Evolutionary conservation across 1,139 yeast species (phyloP).

Genomic region (Wickerhamiella pararugosa): DNA sequence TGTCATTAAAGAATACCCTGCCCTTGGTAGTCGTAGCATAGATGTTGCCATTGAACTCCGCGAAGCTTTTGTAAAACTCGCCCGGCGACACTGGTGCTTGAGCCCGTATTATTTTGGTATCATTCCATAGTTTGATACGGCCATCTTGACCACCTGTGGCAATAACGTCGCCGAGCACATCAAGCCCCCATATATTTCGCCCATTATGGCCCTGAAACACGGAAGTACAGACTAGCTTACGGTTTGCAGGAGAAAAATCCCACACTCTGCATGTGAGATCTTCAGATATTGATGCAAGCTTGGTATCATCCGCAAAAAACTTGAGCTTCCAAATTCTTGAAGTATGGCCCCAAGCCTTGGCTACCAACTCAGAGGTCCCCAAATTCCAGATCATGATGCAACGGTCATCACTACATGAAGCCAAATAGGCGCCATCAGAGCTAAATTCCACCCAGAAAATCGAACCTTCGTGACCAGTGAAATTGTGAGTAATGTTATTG

Average conservation of each 20-base stretch:
- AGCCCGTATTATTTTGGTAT: conserved; percentile 4
- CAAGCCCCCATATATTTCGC: conserved; percentile 68
- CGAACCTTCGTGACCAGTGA: conserved; percentile 76
- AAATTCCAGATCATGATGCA: conserved; percentile 67
- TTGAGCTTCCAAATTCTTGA: conserved; percentile 81
- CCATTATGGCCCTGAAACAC: conserved; percentile 60
- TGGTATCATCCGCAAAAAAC: conserved; percentile 33
- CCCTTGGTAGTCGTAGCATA: conserved; percentile 54
- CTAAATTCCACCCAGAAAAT: conserved; percentile 70
- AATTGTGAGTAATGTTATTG: conserved; percentile 35
- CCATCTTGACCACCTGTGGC: conserved; percentile 28
- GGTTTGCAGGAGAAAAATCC: conserved; percentile 26
- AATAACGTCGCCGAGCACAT: conserved; percentile 27
- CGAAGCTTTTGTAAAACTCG: conserved; percentile 52
- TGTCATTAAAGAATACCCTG: conserved; percentile 21
- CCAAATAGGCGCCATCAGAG: conserved; percentile 36
- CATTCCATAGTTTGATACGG: conserved; percentile 46
- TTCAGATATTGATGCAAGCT: conserved; percentile 60
- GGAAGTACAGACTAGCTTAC: conserved; percentile 30
- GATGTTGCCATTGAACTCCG: conserved; percentile 28
- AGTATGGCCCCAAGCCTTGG: conserved; percentile 93
- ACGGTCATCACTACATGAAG: conserved; percentile 87
- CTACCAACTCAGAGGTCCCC: conserved; percentile 37
- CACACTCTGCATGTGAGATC: conserved; percentile 82
- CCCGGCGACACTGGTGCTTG: conserved; percentile 15